Conservation (phyloP, 2,329 filamentous ascomycete species). For the Talaromyces sp. region DNA sequence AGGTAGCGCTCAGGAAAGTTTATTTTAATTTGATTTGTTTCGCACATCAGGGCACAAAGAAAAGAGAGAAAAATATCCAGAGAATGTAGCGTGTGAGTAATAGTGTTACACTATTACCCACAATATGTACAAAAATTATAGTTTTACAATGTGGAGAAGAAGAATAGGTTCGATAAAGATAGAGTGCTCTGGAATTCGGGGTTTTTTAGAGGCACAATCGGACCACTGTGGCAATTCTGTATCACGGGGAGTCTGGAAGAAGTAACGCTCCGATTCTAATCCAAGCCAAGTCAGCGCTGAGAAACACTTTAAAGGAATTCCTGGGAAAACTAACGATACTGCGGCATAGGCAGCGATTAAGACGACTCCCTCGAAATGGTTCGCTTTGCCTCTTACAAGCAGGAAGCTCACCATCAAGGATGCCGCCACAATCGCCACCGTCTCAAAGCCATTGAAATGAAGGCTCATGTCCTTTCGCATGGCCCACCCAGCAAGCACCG, state of each 20-base stretch:
- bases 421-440: neutral
- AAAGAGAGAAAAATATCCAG: neutral
- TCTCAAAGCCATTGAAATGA: slow-evolving; percentile 3
- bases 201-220: neutral
- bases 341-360: neutral
- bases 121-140: neutral
- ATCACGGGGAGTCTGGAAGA: neutral
- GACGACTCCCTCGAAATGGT: neutral
- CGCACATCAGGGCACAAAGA: neutral
- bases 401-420: neutral
- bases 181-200: neutral
- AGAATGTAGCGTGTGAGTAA: neutral
- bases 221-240: neutral
- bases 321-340: neutral
- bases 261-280: neutral
- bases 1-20: neutral
- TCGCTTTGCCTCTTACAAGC: neutral
- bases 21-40: neutral
- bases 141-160: neutral
- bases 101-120: neutral
- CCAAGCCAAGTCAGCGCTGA: neutral
- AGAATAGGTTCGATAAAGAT: neutral
- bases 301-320: neutral
- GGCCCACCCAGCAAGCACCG: slow-evolving; percentile 68
- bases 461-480: slow-evolving; percentile 47